Base-by-base conservation (phyloP, 495 filamentous ascomycete genomes). In the Thermochaetoides thermophila region DNA sequence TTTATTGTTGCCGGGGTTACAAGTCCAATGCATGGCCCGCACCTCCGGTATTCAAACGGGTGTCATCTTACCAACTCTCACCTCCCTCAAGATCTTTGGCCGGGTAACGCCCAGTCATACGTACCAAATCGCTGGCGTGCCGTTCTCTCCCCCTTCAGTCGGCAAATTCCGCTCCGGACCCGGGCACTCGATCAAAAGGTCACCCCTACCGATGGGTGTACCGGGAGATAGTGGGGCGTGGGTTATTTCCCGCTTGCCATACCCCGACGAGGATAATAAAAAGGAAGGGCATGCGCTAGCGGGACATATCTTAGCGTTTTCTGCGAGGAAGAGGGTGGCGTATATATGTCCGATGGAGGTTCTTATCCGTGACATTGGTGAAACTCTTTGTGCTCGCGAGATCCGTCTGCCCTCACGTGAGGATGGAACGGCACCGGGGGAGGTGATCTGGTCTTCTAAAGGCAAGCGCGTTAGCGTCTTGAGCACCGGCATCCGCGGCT, bases 301-400 rank as follows among this genome's bases (percentile, higher is more conserved):
- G 50, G 87, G 86, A 11, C 85, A 94, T 42, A 81, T 96, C 10
- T 63, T 95, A 8, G 87, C 87, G 7, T 91, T 78, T 73, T 84
- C 74, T 34, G 69, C 73, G 32, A 71, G 71, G 37, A 84, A 71
- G 45, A 66, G 71, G 40, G 74, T 78, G 20, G 81, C 82, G 7
- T 94, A 89, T 57, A 85, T 96, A 40, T 81, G 81, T 36, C 87
- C 87, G 3, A 96, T 96, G 87, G 81, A 96, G 33, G 68, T 94
- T 5, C 57, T 91, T 13, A 63, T 95, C 11, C 67, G 76, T 23
- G 87, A 96, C 46, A 94, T 96, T 38, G 72, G 74, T 13, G 72
- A 74, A 27, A 81, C 76, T 1, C 61, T 96, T 5, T 68, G 66
- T 7, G 77, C 74, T 0, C 39, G 40, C 2, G 59, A 58, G 15